Evolutionary conservation across 2,329 filamentous ascomycete genomes (phyloP).

Genomic region (Didymellaceae sp.): DNA sequence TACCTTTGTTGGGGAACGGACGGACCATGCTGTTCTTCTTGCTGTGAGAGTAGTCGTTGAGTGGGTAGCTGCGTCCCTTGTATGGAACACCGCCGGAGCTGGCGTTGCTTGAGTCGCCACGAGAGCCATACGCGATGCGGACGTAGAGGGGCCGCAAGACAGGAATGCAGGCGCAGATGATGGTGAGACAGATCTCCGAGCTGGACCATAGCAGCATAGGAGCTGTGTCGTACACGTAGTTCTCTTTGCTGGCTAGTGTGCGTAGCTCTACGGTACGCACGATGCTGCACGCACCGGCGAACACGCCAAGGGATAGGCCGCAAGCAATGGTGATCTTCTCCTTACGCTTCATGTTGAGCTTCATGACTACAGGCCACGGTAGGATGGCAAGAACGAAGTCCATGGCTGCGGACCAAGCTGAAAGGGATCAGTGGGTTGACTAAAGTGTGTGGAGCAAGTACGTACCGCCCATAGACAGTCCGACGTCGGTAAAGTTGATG

Average conservation of each 20-base stretch:
- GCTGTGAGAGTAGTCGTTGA: constrained; percentile 26
- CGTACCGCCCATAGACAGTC: constrained; percentile 37
- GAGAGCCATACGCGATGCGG: constrained; percentile 29
- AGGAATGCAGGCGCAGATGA: constrained; percentile 62
- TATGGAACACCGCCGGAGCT: not conserved
- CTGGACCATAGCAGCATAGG: constrained; percentile 43
- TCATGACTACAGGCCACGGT: constrained; percentile 43
- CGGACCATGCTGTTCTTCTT: constrained; percentile 21
- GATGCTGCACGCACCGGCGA: constrained; percentile 43
- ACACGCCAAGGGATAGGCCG: constrained; percentile 39
- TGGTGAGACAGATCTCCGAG: constrained; percentile 55
- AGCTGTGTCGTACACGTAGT: constrained; percentile 43
- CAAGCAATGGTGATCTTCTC: constrained; percentile 43
- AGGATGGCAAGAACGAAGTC: constrained; percentile 47
- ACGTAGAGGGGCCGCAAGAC: constrained; percentile 52
- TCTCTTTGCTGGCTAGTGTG: constrained; percentile 33
- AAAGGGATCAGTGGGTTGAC: constrained; percentile 7
- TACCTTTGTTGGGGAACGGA: constrained; percentile 3
- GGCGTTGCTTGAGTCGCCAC: constrained; percentile 23
- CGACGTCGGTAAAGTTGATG: constrained; percentile 37
- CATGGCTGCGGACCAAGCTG: constrained; percentile 43
- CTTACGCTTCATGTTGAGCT: constrained; percentile 45
- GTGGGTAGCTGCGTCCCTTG: constrained; percentile 24
- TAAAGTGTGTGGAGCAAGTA: not conserved
- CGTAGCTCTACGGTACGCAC: constrained; percentile 40